Percentiles rank a stretch among this genome's conserved stretches.
phyloP scores from a whole-genome alignment of 257 asterid species.

The Lycium barbarum region DNA sequence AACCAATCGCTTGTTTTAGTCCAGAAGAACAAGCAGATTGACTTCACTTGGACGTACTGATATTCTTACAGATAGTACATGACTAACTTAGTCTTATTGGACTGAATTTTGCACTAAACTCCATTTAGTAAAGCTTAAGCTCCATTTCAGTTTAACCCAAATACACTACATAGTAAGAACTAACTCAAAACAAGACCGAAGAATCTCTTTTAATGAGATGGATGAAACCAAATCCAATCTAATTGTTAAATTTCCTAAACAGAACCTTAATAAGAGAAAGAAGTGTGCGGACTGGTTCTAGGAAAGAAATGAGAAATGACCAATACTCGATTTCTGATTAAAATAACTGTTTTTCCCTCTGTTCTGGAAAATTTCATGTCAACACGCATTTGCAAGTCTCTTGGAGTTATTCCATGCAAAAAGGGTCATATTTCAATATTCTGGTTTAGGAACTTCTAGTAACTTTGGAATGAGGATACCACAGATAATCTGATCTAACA shows the following conservation, averaged over 20 bases:
- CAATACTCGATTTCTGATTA: not conserved
- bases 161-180: not conserved
- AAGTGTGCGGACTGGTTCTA: not conserved
- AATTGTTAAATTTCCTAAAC: not conserved
- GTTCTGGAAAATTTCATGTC: not conserved
- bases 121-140: conserved; percentile 17
- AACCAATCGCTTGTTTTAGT: not conserved
- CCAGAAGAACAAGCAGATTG: not conserved
- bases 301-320: conserved; percentile 11
- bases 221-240: conserved; percentile 7
- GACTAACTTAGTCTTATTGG: not conserved
- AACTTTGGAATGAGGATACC: conserved; percentile 8
- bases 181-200: conserved; percentile 10
- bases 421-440: not conserved
- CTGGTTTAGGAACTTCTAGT: conserved; percentile 6
- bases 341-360: not conserved
- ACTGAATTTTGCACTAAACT: not conserved
- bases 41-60: not conserved
- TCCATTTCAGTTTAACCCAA: conserved; percentile 2
- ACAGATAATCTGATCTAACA: not conserved
- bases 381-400: not conserved
- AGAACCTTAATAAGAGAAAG: not conserved
- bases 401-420: not conserved
- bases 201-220: conserved; percentile 5
- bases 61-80: conserved; percentile 4